These are phyloP conservation scores for Rhizopus stolonifer DNA, from an alignment of 371 early-diverging fungal genomes.

Conservation along the genomic window DNA sequence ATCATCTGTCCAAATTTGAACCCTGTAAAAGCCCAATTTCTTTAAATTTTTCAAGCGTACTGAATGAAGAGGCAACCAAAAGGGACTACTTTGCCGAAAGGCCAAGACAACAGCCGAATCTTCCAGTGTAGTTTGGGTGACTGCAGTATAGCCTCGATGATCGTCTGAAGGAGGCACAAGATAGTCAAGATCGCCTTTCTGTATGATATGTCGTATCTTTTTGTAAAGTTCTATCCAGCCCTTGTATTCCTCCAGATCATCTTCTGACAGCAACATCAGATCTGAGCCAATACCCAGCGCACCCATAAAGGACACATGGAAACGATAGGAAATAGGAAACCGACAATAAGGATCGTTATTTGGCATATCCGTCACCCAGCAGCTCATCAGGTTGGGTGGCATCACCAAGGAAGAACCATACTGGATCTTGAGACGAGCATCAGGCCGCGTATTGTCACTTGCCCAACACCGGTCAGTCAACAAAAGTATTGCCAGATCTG, in stretches of 20 bases:
- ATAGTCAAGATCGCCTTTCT: slow-evolving; percentile 36
- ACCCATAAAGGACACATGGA: slow-evolving; percentile 42
- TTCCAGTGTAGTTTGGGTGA: slow-evolving; percentile 23
- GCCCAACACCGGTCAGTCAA: slow-evolving; percentile 32
- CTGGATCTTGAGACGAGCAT: slow-evolving; percentile 40
- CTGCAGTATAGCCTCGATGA: neutral
- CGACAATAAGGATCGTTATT: slow-evolving; percentile 9
- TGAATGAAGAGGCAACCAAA: slow-evolving; percentile 25
- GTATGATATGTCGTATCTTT: slow-evolving; percentile 25
- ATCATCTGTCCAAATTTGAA: slow-evolving; percentile 22
- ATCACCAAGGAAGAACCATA: slow-evolving; percentile 39
- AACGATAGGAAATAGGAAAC: slow-evolving; percentile 39
- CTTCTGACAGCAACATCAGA: slow-evolving; percentile 12
- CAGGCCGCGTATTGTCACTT: slow-evolving; percentile 41
- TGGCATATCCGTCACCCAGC: slow-evolving; percentile 39
- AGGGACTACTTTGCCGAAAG: slow-evolving; percentile 30
- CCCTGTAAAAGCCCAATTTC: slow-evolving; percentile 10
- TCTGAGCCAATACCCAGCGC: slow-evolving; percentile 35
- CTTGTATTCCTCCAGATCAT: slow-evolving; percentile 15
- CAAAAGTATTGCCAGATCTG: slow-evolving; percentile 28
- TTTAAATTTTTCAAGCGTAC: slow-evolving; percentile 23
- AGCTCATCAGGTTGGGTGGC: slow-evolving; percentile 34
- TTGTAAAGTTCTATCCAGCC: slow-evolving; percentile 43
- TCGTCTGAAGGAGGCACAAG: slow-evolving; percentile 21
- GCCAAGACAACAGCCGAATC: slow-evolving; percentile 32